Base-by-base conservation (phyloP, 305 asterid species). In the Andrographis paniculata region DNA sequence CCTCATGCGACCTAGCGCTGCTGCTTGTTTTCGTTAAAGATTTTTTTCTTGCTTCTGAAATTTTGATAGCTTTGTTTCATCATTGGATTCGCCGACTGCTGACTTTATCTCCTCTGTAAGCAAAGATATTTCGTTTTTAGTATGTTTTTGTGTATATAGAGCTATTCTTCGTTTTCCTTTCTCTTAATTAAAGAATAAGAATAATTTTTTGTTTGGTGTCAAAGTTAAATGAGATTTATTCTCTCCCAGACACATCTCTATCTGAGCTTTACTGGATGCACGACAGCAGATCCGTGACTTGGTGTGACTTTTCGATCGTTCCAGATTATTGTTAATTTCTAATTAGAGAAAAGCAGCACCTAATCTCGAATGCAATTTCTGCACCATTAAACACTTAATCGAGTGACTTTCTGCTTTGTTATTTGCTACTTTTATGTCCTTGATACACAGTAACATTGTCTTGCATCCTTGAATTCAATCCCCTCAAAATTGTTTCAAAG, bases 1-100 rank as follows among this genome's bases (percentile, higher is more conserved):
- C n/a, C n/a, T n/a, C n/a, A n/a, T n/a, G n/a, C n/a, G 42, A 21
- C 46, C 7, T 48, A 61, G 57, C 60, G 75, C 58, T 64, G 75
- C 58, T 45, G 58, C 56, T 56, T 49, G 22, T 47, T 52, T 67
- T 53, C 15, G 42, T 40, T 50, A 52, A 51, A 40, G 55, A 61
- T 65, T 56, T n/a, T n/a, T n/a, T n/a, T n/a, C n/a, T n/a, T n/a
- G n/a, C n/a, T n/a, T n/a, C n/a, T n/a, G n/a, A n/a, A n/a, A n/a
- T n/a, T n/a, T n/a, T n/a, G n/a, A n/a, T n/a, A n/a, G n/a, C n/a
- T n/a, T n/a, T n/a, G n/a, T n/a, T n/a, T n/a, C n/a, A n/a, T n/a
- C n/a, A n/a, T 14, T 4, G 31, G 20, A 23, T 28, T 33, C 12
- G 38, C 14, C 12, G 13, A 33, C 38, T 33, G 38, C 12, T 33